phyloP scores from a whole-genome alignment of 768 basidiomycete genomes.

The Sporobolomyces phaffii region DNA sequence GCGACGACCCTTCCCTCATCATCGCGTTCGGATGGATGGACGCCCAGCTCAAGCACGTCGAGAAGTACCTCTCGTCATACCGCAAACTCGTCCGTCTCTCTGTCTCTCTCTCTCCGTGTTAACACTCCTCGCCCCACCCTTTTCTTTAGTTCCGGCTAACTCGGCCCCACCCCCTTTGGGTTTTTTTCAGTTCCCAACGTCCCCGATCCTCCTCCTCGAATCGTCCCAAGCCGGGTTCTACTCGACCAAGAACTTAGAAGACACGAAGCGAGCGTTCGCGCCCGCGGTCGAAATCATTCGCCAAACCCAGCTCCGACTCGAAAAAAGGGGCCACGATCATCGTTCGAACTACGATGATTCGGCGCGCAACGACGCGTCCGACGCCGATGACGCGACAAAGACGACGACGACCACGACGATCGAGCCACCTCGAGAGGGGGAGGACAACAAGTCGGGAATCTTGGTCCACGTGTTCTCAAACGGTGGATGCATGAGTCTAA shows the following conservation, averaged over 20 bases:
- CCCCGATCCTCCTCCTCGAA: slow-evolving; percentile 25
- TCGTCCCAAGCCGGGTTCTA: slow-evolving; percentile 21
- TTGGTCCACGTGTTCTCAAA: slow-evolving; percentile 39
- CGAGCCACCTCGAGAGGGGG: too few relatives aligned
- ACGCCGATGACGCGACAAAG: neutral
- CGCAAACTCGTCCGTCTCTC: neutral
- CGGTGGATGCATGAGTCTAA: slow-evolving; percentile 25
- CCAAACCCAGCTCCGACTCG: neutral
- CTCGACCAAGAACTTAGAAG: neutral
- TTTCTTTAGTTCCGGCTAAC: neutral
- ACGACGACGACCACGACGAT: too few relatives aligned
- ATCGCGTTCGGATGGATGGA: neutral
- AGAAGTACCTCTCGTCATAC: slow-evolving; percentile 20
- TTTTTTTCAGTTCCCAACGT: slow-evolving; percentile 29
- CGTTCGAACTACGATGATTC: too few relatives aligned
- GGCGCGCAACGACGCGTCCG: neutral
- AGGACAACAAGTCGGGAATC: neutral
- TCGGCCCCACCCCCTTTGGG: neutral
- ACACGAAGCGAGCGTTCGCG: neutral
- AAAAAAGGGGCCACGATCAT: neutral
- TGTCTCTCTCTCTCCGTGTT: neutral
- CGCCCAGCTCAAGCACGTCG: slow-evolving; percentile 24
- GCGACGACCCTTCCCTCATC: neutral
- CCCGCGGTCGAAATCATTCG: slow-evolving; percentile 17
- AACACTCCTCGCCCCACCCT: neutral